Percentiles rank a stretch among this genome's conserved stretches.
These are phyloP conservation scores for Phellopilus nigrolimitatus DNA, from an alignment of 1,284 basidiomycete genomes.

Conservation along the genomic window DNA sequence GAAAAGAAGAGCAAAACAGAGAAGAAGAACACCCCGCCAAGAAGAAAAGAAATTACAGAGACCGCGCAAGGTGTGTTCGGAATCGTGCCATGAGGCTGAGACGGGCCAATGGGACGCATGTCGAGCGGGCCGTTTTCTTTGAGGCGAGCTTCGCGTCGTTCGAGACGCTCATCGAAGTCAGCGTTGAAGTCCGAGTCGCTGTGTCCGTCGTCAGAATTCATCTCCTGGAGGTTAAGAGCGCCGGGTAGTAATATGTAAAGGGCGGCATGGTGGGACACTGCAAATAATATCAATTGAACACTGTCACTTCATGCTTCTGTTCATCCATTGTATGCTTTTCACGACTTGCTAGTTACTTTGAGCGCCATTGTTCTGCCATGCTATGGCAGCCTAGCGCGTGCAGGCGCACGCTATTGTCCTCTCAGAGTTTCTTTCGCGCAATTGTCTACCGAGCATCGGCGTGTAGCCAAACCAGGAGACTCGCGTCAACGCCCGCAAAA, in stretches of 20 bases:
- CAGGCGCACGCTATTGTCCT: background rate
- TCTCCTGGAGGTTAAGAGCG: background rate
- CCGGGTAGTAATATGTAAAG: too few species aligned
- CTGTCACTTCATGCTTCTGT: background rate
- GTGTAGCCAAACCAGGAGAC: background rate
- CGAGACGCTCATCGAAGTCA: slow-evolving; percentile 43
- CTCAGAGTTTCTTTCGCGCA: background rate
- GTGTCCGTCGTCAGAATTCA: background rate
- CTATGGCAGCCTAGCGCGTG: background rate
- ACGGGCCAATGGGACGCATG: slow-evolving; percentile 42
- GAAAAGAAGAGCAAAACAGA: slow-evolving; percentile 46
- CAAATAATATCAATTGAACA: slow-evolving; percentile 6
- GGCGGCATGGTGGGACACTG: slow-evolving; percentile 3
- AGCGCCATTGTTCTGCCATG: slow-evolving; percentile 1
- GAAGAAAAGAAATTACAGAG: slow-evolving; percentile 67
- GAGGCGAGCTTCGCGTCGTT: slow-evolving; percentile 33
- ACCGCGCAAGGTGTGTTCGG: slow-evolving; percentile 81
- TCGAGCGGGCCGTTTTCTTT: slow-evolving; percentile 40
- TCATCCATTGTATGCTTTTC: background rate
- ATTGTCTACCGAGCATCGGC: background rate
- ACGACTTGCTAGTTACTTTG: background rate
- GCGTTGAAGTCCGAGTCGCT: slow-evolving; percentile 23
- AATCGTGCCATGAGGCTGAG: slow-evolving; percentile 52
- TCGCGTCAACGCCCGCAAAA: background rate
- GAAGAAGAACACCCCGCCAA: slow-evolving; percentile 60